phyloP scores from a whole-genome alignment of 495 filamentous ascomycete species.

The Penicillium malachiteum region DNA sequence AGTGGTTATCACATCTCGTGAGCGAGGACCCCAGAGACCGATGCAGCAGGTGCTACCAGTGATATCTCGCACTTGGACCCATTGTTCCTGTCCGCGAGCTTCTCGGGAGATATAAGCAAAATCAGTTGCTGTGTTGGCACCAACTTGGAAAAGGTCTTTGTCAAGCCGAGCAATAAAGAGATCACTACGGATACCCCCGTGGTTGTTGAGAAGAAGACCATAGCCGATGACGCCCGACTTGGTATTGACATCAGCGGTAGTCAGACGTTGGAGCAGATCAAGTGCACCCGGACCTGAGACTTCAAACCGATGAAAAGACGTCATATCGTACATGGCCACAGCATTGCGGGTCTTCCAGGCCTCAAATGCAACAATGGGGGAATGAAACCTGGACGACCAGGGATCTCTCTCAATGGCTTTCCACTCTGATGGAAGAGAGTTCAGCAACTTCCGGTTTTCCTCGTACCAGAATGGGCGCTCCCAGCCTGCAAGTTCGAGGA shows the following conservation, averaged over 20 bases:
- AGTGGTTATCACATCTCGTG: slow-evolving; percentile 34
- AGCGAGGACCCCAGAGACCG: slow-evolving; percentile 51
- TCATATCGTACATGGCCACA: slow-evolving; percentile 55
- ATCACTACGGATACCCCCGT: slow-evolving; percentile 43
- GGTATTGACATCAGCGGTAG: slow-evolving; percentile 39
- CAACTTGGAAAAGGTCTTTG: slow-evolving; percentile 42
- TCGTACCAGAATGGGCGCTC: slow-evolving; percentile 55
- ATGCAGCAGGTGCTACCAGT: slow-evolving; percentile 51
- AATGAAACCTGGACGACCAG: slow-evolving; percentile 47
- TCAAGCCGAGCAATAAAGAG: slow-evolving; percentile 40
- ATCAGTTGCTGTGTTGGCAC: slow-evolving; percentile 45
- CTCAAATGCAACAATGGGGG: slow-evolving; percentile 49
- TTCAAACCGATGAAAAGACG: slow-evolving; percentile 49
- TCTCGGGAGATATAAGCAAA: slow-evolving; percentile 42
- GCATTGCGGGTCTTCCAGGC: slow-evolving; percentile 54
- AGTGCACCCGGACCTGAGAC: slow-evolving; percentile 47
- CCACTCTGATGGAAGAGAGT: slow-evolving; percentile 43
- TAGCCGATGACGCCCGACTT: slow-evolving; percentile 40
- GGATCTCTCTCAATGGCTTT: slow-evolving; percentile 43
- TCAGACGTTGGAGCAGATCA: slow-evolving; percentile 43
- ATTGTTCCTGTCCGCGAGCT: slow-evolving; percentile 37
- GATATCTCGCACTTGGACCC: slow-evolving; percentile 47
- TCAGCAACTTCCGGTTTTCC: slow-evolving; percentile 40
- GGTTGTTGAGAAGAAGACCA: slow-evolving; percentile 43
- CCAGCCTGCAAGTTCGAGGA: slow-evolving; percentile 50